phyloP scores from a whole-genome alignment of 2,329 filamentous ascomycete species.

The Drechslera avenae region DNA sequence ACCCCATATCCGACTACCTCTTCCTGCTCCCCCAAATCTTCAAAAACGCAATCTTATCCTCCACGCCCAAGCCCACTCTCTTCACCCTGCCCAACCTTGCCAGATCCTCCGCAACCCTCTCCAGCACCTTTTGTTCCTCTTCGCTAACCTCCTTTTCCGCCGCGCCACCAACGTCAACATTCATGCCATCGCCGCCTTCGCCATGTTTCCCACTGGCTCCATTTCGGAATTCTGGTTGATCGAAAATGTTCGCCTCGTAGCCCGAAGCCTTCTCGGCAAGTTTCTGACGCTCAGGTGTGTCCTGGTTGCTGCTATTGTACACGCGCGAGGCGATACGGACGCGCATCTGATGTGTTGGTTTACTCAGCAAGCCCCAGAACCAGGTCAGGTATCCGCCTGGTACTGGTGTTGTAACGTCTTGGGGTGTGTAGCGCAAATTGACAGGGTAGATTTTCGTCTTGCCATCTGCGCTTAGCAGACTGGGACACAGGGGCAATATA shows the following conservation, averaged over 20 bases:
- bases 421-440: conserved; percentile 84
- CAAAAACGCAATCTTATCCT: conserved; percentile 83
- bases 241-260: conserved; percentile 43
- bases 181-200: conserved; percentile 25
- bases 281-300: conserved; percentile 8
- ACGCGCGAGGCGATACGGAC: conserved; percentile 86
- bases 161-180: conserved; percentile 14
- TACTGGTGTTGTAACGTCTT: conserved; percentile 88
- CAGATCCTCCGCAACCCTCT: conserved; percentile 81
- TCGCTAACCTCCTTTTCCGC: conserved; percentile 5
- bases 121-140: conserved; percentile 71
- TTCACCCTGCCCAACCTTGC: conserved; percentile 88
- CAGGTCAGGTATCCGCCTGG: conserved; percentile 75
- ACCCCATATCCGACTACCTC: conserved; percentile 10
- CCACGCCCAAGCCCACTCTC: conserved; percentile 80
- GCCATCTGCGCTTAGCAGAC: conserved; percentile 69
- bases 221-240: conserved; percentile 34
- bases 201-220: conserved; percentile 17
- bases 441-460: conserved; percentile 85
- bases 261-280: conserved; percentile 27
- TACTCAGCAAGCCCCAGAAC: conserved; percentile 83
- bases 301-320: conserved; percentile 42
- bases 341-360: conserved; percentile 85
- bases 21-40: conserved; percentile 65
- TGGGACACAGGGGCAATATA: conserved; percentile 81